These are phyloP conservation scores for Xylaria sp. DNA, from an alignment of 495 filamentous ascomycete genomes.

Conservation along the genomic window DNA sequence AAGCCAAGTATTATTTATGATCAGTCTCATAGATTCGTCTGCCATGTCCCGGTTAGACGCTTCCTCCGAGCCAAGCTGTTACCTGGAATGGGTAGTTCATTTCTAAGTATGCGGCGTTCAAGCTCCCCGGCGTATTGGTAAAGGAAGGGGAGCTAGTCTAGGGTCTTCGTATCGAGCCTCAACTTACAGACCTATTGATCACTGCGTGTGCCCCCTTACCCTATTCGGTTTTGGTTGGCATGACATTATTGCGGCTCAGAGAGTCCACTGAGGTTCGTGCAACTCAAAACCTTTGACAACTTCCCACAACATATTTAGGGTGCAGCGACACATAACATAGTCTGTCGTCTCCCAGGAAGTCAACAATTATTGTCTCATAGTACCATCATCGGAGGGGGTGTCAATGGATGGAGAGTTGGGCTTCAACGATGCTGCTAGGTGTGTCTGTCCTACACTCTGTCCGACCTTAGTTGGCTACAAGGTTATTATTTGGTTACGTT, in stretches of 20 bases:
- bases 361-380: conserved; percentile 20
- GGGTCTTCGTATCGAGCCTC: conserved; percentile 26
- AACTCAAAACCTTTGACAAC: conserved; percentile 10
- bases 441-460: conserved; percentile 27
- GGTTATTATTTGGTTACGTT: conserved; percentile 7
- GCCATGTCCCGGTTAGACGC: conserved; percentile 20
- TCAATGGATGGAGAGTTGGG: conserved; percentile 23
- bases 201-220: conserved; percentile 17
- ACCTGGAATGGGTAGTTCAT: conserved; percentile 7
- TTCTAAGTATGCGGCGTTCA: conserved; percentile 22
- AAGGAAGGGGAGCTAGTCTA: background rate
- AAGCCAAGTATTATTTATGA: conserved; percentile 22
- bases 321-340: conserved; percentile 22
- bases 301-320: conserved; percentile 6
- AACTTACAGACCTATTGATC: conserved; percentile 6
- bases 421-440: conserved; percentile 27
- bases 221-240: background rate
- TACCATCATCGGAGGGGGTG: conserved; percentile 15
- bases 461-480: conserved; percentile 14
- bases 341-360: conserved; percentile 2
- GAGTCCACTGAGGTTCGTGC: background rate
- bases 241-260: conserved; percentile 26
- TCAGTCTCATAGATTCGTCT: background rate
- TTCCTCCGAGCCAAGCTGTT: conserved; percentile 11
- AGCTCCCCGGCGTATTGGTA: conserved; percentile 13